Percentiles rank a stretch among this genome's conserved stretches.
phyloP scores from a whole-genome alignment of 2,329 filamentous ascomycete genomes.

The Arthrobotrys iridis region DNA sequence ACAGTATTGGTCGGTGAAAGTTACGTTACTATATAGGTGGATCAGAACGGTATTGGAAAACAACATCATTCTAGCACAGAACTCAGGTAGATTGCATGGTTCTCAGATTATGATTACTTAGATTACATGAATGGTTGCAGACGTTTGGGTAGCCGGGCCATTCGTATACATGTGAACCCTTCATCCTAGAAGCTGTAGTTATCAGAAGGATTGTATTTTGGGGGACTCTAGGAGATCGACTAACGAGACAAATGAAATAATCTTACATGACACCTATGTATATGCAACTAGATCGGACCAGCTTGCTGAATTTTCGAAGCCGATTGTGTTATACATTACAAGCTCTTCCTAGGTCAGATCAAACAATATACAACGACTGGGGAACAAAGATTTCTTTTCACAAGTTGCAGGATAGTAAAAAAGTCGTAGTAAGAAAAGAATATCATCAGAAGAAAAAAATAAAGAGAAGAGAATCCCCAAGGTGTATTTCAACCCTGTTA shows the following conservation, averaged over 20 bases:
- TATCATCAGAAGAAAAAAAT: background rate
- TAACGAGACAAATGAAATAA: background rate
- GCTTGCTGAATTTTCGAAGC: background rate
- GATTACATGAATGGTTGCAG: too few relatives aligned
- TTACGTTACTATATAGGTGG: too few relatives aligned
- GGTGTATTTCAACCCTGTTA: background rate
- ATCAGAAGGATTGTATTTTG: too few relatives aligned
- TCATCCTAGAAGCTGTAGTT: too few relatives aligned
- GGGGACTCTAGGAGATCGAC: background rate
- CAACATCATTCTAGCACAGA: too few relatives aligned
- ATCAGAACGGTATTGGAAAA: too few relatives aligned
- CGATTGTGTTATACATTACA: conserved; percentile 14
- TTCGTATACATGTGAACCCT: too few relatives aligned
- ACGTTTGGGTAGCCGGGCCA: too few relatives aligned
- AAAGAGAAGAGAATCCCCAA: background rate
- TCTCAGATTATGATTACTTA: too few relatives aligned
- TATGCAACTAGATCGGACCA: background rate
- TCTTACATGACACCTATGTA: too few relatives aligned
- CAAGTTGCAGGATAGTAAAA: conserved; percentile 3
- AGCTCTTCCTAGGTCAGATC: background rate
- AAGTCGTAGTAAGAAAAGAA: background rate
- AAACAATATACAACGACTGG: background rate
- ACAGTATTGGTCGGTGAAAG: too few relatives aligned
- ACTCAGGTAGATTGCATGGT: too few relatives aligned
- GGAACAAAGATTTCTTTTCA: conserved; percentile 11